Evolutionary conservation across 2,329 filamentous ascomycete species (phyloP).

Genomic region (Ceratocystiopsis sp.): DNA sequence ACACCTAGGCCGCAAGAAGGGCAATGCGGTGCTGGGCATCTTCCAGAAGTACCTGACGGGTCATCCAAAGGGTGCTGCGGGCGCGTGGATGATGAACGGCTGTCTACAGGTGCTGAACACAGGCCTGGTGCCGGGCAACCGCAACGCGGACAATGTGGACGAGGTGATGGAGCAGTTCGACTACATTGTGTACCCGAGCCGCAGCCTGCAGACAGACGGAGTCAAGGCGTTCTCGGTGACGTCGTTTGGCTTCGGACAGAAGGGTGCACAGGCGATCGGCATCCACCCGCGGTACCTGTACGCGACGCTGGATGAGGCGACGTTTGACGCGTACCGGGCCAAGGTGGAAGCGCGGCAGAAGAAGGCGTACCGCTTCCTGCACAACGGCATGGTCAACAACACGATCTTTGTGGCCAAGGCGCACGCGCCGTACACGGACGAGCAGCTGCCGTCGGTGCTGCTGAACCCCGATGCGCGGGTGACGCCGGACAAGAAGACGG

Average conservation of each 20-base stretch:
- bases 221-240: constrained; percentile 98
- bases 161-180: constrained; percentile 95
- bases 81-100: constrained; percentile 99
- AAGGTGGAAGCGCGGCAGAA: constrained; percentile 92
- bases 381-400: constrained; percentile 97
- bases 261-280: constrained; percentile 93
- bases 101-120: constrained; percentile 89
- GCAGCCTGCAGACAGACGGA: constrained; percentile 89
- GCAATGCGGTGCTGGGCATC: constrained; percentile 87
- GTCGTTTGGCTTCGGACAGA: constrained; percentile 97
- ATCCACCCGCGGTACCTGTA: constrained; percentile 94
- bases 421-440: constrained; percentile 76
- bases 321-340: constrained; percentile 64
- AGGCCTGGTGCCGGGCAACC: constrained; percentile 88
- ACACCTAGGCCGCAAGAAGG: constrained; percentile 89
- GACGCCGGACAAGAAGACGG: constrained; percentile 67
- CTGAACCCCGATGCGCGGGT: constrained; percentile 89
- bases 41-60: constrained; percentile 99
- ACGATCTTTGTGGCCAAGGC: constrained; percentile 91
- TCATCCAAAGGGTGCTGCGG: constrained; percentile 96
- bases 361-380: constrained; percentile 97
- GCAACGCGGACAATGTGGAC: constrained; percentile 95
- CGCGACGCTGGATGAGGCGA: constrained; percentile 75
- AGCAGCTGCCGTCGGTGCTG: constrained; percentile 73
- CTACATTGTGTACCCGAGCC: constrained; percentile 92